Percentiles rank a stretch among this genome's conserved stretches.
phyloP scores from a whole-genome alignment of 2,329 filamentous ascomycete species.

The Colletotrichum sp. region DNA sequence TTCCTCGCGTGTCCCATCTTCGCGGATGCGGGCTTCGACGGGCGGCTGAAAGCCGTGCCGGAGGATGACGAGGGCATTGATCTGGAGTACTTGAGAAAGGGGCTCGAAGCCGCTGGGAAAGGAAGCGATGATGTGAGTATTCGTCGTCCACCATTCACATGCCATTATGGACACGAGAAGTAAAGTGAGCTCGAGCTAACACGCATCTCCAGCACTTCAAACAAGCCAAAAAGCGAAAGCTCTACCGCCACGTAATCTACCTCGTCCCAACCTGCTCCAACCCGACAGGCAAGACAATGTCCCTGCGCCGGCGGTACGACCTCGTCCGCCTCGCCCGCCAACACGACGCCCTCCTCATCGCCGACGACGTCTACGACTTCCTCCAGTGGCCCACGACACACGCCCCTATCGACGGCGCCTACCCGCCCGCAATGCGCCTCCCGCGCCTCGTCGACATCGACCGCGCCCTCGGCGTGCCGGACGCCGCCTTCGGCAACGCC shows the following conservation, averaged over 20 bases:
- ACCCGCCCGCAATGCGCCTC: constrained; percentile 51
- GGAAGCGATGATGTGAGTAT: constrained; percentile 1
- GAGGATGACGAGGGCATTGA: constrained; percentile 83
- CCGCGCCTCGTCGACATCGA: constrained; percentile 85
- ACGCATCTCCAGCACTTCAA: constrained; percentile 10
- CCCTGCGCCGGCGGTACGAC: constrained; percentile 65
- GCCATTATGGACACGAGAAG: not conserved
- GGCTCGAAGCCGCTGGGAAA: constrained; percentile 38
- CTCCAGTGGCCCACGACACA: constrained; percentile 73
- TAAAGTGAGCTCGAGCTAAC: not conserved
- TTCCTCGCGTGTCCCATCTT: constrained; percentile 87
- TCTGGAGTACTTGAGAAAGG: constrained; percentile 59
- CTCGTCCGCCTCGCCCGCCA: constrained; percentile 80
- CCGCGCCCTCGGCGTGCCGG: constrained; percentile 61
- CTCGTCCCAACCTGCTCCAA: constrained; percentile 89
- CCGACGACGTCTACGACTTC: constrained; percentile 94
- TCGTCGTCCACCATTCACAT: not conserved
- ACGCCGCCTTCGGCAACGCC: constrained; percentile 73
- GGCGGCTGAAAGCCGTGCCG: constrained; percentile 70
- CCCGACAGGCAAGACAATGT: constrained; percentile 85
- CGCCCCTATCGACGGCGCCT: constrained; percentile 26
- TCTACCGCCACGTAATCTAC: constrained; percentile 89
- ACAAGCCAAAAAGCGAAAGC: constrained; percentile 57
- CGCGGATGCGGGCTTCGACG: constrained; percentile 76
- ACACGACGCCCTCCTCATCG: constrained; percentile 81